These are phyloP conservation scores for Apiospora pterosperma DNA, from an alignment of 2,329 filamentous ascomycete genomes.

Conservation along the genomic window DNA sequence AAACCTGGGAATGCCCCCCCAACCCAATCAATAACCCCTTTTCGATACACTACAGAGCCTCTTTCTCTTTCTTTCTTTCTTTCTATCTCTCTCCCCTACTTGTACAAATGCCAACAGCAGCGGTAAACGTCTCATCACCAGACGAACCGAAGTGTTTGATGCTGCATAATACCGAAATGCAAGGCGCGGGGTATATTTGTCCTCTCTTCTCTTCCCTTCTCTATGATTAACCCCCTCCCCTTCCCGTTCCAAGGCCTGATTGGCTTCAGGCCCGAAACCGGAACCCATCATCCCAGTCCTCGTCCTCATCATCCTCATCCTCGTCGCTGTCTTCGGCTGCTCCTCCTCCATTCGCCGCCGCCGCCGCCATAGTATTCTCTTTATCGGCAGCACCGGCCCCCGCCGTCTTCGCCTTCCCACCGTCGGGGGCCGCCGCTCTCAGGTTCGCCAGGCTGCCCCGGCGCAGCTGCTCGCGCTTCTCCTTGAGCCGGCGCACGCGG, in stretches of 20 bases:
- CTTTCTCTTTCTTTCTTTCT: neutral
- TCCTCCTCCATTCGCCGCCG: too few species aligned
- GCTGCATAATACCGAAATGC: neutral
- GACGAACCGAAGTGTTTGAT: neutral
- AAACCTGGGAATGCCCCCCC: too few species aligned
- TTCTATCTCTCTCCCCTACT: neutral
- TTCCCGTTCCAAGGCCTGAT: neutral
- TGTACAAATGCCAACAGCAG: neutral
- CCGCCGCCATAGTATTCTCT: constrained; percentile 18
- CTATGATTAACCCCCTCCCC: neutral
- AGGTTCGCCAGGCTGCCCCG: constrained; percentile 28
- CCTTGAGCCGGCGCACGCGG: constrained; percentile 64
- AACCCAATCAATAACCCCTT: too few species aligned
- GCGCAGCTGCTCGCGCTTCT: constrained; percentile 66
- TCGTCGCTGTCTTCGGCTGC: constrained; percentile 21
- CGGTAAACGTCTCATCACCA: neutral
- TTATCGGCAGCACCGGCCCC: constrained; percentile 29
- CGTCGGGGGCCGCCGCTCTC: constrained; percentile 9
- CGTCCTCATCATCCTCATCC: constrained; percentile 40
- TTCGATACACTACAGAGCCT: too few species aligned
- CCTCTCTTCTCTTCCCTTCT: neutral
- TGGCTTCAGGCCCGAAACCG: constrained; percentile 38
- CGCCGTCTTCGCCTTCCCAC: constrained; percentile 6
- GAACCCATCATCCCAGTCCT: constrained; percentile 55
- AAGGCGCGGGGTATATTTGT: neutral